phyloP scores from a whole-genome alignment of 768 basidiomycete species.

The Macrocybe gigantea region DNA sequence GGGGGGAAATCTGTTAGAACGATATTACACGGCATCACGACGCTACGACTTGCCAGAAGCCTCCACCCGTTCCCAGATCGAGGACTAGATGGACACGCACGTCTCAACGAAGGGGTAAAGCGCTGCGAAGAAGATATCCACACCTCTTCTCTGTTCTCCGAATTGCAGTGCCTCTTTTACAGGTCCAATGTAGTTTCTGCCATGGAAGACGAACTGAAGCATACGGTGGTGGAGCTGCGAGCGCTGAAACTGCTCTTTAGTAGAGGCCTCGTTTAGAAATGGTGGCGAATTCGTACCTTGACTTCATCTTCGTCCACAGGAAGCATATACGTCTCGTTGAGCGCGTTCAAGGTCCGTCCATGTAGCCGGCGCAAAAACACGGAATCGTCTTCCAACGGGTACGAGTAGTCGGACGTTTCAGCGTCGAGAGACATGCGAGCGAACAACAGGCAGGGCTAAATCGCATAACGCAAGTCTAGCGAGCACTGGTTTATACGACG shows the following conservation, averaged over 20 bases:
- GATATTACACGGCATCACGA: constrained; percentile 4
- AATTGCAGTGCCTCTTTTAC: constrained; percentile 50
- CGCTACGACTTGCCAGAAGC: constrained; percentile 41
- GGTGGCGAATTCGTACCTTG: constrained; percentile 31
- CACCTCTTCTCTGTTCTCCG: constrained; percentile 39
- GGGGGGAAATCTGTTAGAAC: not conserved
- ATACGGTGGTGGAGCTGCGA: constrained; percentile 58
- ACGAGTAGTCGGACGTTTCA: constrained; percentile 10
- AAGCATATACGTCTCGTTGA: constrained; percentile 55
- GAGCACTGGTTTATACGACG: constrained; percentile 3
- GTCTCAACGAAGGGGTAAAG: not conserved
- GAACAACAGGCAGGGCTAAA: constrained; percentile 8
- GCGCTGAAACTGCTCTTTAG: constrained; percentile 31
- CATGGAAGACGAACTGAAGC: constrained; percentile 60
- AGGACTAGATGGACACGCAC: constrained; percentile 35
- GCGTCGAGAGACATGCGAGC: constrained; percentile 16
- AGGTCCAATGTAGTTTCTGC: constrained; percentile 64
- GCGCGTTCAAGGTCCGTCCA: constrained; percentile 47
- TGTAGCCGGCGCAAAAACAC: constrained; percentile 49
- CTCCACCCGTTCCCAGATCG: constrained; percentile 66
- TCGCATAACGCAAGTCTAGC: constrained; percentile 12
- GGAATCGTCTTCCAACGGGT: constrained; percentile 35
- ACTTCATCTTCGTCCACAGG: constrained; percentile 65
- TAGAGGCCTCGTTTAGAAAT: constrained; percentile 1
- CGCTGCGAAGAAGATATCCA: constrained; percentile 7